Evolutionary conservation across 2,329 filamentous ascomycete species (phyloP), one percentile per base, ranked within the genome.

Genomic region (Penicillium sclerotiorum): DNA sequence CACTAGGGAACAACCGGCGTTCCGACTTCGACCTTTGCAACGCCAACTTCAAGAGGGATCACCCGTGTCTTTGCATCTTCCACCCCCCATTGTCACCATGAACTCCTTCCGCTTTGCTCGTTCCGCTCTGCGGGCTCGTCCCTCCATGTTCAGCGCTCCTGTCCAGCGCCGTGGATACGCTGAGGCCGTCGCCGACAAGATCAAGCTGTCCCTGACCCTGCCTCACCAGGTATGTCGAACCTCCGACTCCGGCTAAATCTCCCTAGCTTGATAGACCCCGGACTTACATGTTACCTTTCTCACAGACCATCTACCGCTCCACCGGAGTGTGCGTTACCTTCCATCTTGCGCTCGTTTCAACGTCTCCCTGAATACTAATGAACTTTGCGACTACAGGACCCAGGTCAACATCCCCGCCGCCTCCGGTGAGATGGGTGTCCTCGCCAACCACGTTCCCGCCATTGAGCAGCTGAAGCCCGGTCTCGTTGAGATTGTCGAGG

Each of bases 391-490:
- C 85, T 78, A 58, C 61, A 81, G 78, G 71, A 86, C 97, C 71
- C 94, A 99, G 82, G 94, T 99, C 82, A 99, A 99, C 85, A 87
- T 99, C 70, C 88, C 94, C 74, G 94, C 94, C 71, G 94, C 96
- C 77, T 95, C 92, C 57, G 94, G 94, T 74, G 94, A 97, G 68
- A 99, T 99, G 94, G 94, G 94, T 88, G 88, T 99, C 68, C 88
- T 99, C 72, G 94, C 94, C 74, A 95, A 94, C 83, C 94, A 99
- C 85, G 94, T 99, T 68, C 92, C 94, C 60, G 91, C 92, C 56
- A 97, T 99, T 72, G 94, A 99, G 83, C 94, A 99, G 83, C 83
- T 99, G 77, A 96, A 95, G 85, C 92, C 94, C 55, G 94, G 94
- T 70, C 79, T 97, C 64, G 83, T 99, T 64, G 93, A 97, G 82